Base-by-base conservation (phyloP, 331 rosid genomes). In the Rosa hybrid region DNA sequence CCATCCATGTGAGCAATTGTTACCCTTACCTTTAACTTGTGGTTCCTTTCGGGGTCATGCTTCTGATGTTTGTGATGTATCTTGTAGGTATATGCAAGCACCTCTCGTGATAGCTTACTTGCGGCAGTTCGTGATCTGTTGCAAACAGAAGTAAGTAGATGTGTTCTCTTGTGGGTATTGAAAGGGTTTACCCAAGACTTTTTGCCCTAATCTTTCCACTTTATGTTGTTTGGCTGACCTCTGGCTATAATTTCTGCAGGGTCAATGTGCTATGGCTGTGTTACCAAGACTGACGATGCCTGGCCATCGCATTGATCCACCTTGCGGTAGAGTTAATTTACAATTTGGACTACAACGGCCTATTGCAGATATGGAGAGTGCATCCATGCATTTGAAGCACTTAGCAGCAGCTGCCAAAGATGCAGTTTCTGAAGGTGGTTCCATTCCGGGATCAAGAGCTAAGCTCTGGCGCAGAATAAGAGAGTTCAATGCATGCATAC, bases 211-310 rank as follows among this genome's bases (percentile, higher is more conserved):
- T 48, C 65, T 71, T 48, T 65, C 8, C 34, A 20, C 30, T 38
- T n/a, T 21, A 20, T 44, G 88, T 41, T 72, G 64, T 72, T 78
- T 86, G 78, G 72, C 86, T 93, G 90, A 90, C 82, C 72, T 80
- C 60, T 80, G 72, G 25, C 77, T n/a, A 70, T 69, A 77, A 79
- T 60, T 68, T 79, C 77, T 89, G 71, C 86, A 96, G 99, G 90
- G 97, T 74, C 99, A 96, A 74, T 93, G 96, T 83, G 89, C 98
- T 51, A 89, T 96, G 77, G 90, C 99, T 82, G 84, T 96, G 72
- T 92, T 93, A 87, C 98, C 99, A 65, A 92, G 99, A 90, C 84
- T 96, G 87, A 96, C 99, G 67, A 92, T 96, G 98, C 99, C 99
- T 62, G 99, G 99, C 72, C 99, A 96, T 84, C 95, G 91, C 74